Evolutionary conservation across 257 asterid species (phyloP).

Genomic region (Fraxinus pennsylvanica): DNA sequence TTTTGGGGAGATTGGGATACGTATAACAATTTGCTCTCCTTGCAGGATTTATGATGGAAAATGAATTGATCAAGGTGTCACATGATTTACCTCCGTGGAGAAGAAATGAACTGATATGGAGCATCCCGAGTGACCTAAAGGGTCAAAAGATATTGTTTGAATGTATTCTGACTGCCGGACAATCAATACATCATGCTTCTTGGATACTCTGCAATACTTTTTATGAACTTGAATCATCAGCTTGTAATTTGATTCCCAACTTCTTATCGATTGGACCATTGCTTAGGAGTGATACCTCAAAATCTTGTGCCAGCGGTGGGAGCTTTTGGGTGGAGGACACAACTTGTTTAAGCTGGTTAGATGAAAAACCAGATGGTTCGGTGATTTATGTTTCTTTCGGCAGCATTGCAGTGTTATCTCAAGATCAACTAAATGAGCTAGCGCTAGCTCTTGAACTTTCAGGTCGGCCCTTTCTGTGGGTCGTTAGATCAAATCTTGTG

Average conservation of each 20-base stretch:
- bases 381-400: slow-evolving; percentile 46
- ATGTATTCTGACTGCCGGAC: background rate
- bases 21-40: background rate
- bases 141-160: slow-evolving; percentile 7
- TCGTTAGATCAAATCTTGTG: slow-evolving; percentile 31
- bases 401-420: slow-evolving; percentile 43
- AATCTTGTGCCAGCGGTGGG: slow-evolving; percentile 27
- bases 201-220: slow-evolving; percentile 58
- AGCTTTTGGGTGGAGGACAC: slow-evolving; percentile 50
- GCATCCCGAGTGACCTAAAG: slow-evolving; percentile 30
- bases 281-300: slow-evolving; percentile 28
- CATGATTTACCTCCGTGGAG: slow-evolving; percentile 42
- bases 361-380: slow-evolving; percentile 3
- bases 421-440: slow-evolving; percentile 46
- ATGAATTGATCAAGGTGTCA: slow-evolving; percentile 32
- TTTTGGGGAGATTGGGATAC: background rate
- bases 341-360: slow-evolving; percentile 56
- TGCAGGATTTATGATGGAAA: slow-evolving; percentile 46
- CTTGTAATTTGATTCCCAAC: slow-evolving; percentile 27
- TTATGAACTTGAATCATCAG: slow-evolving; percentile 38
- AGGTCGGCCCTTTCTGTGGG: slow-evolving; percentile 37
- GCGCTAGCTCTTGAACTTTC: slow-evolving; percentile 39
- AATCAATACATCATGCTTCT: slow-evolving; percentile 23
- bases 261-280: slow-evolving; percentile 54
- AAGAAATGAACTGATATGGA: slow-evolving; percentile 44